A percentile compares a stretch with the other conserved stretches of the same genome.
Conservation (phyloP, 495 filamentous ascomycete species). For the Hypomontagnella submonticulosa region DNA sequence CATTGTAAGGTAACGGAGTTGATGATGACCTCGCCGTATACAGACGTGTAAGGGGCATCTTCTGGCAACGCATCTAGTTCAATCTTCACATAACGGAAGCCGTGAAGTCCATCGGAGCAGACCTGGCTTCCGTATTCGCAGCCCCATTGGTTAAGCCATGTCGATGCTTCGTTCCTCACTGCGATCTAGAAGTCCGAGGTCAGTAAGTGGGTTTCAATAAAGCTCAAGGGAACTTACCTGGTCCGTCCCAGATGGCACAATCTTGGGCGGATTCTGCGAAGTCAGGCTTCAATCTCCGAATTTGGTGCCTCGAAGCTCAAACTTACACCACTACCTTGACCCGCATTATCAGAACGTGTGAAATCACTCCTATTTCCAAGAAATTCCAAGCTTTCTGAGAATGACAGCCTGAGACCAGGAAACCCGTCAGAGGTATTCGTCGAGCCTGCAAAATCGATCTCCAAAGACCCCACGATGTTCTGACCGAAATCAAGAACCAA, state of each 20-base stretch:
- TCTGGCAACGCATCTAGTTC: constrained; percentile 52
- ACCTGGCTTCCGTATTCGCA: constrained; percentile 52
- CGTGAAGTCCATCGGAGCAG: constrained; percentile 61
- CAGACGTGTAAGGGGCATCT: constrained; percentile 55
- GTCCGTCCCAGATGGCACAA: constrained; percentile 53
- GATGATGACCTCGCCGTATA: constrained; percentile 53
- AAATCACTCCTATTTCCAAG: constrained; percentile 57
- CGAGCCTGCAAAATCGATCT: constrained; percentile 41
- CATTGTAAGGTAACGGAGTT: constrained; percentile 52
- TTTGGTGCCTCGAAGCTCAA: neutral
- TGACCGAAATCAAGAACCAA: constrained; percentile 60
- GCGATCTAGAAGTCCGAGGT: constrained; percentile 47
- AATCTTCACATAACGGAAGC: constrained; percentile 60
- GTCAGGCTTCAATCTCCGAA: neutral
- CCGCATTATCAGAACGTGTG: constrained; percentile 56
- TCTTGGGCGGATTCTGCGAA: constrained; percentile 41
- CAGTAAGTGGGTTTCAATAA: constrained; percentile 11
- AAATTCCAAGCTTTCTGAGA: constrained; percentile 58
- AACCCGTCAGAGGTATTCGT: constrained; percentile 33
- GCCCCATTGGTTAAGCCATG: constrained; percentile 55
- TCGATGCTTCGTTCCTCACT: constrained; percentile 50
- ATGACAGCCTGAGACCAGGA: constrained; percentile 57
- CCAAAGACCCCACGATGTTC: constrained; percentile 53
- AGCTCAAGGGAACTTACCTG: constrained; percentile 44
- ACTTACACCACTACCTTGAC: constrained; percentile 13